A percentile compares a stretch with the other conserved stretches of the same genome.
phyloP scores from a whole-genome alignment of 192 early-diverging fungal species.

The Entomortierella lignicola region DNA sequence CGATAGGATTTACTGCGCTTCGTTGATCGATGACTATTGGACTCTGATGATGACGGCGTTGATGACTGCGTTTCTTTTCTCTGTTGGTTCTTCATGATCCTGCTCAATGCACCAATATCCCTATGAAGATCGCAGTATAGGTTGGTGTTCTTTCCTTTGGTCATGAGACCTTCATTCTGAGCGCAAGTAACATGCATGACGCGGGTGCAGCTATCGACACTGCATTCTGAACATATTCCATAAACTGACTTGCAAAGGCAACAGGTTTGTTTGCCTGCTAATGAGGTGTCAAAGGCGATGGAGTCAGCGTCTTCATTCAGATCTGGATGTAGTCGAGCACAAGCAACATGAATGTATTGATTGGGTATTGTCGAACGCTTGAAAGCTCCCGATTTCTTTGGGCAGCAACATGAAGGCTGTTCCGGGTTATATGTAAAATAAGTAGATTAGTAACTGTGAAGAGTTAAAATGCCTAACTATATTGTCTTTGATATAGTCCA shows the following conservation, averaged over 20 bases:
- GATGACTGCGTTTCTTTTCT: constrained; percentile 4
- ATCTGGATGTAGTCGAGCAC: constrained; percentile 55
- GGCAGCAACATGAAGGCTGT: constrained; percentile 61
- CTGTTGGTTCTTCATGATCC: constrained; percentile 24
- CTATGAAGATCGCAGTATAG: constrained; percentile 37
- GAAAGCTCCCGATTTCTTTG: constrained; percentile 51
- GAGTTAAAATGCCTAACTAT: no score
- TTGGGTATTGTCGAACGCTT: constrained; percentile 55
- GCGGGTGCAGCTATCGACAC: constrained; percentile 21
- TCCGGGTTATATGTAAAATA: background rate
- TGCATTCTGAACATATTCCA: constrained; percentile 39
- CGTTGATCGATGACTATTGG: constrained; percentile 20
- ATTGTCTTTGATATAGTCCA: no score
- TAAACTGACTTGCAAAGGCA: constrained; percentile 28
- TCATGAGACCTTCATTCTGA: constrained; percentile 19
- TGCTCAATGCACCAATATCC: constrained; percentile 24
- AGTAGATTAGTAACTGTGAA: background rate
- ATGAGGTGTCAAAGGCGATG: constrained; percentile 38
- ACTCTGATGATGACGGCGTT: background rate
- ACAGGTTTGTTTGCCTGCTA: constrained; percentile 36
- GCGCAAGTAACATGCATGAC: constrained; percentile 51
- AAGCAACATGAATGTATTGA: constrained; percentile 62
- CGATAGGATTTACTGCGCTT: constrained; percentile 36
- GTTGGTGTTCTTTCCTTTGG: constrained; percentile 14
- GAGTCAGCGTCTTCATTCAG: constrained; percentile 42